Conservation (phyloP, 2,329 filamentous ascomycete genomes). For the Colletotrichum higginsianum region DNA sequence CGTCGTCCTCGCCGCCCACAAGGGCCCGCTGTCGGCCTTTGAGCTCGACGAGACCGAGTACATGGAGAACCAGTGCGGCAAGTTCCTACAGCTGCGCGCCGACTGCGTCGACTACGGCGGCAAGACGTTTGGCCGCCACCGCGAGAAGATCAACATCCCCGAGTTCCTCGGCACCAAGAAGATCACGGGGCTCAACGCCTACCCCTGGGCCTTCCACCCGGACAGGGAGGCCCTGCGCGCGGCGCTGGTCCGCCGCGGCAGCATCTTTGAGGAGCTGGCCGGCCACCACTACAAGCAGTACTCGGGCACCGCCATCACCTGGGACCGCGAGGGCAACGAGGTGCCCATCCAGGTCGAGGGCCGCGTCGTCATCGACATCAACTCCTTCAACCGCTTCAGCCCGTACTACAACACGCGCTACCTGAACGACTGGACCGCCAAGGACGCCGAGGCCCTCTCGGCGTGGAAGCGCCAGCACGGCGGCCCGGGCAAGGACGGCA, state of each 20-base stretch:
- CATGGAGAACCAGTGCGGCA: constrained; percentile 54
- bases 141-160: constrained; percentile 53
- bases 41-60: constrained; percentile 57
- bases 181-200: constrained; percentile 60
- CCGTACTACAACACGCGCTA: constrained; percentile 49
- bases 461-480: constrained; percentile 44
- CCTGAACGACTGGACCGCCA: constrained; percentile 51
- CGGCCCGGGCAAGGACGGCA: constrained; percentile 47
- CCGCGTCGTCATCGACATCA: constrained; percentile 57
- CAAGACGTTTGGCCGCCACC: constrained; percentile 59
- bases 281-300: constrained; percentile 66
- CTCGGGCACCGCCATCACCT: constrained; percentile 55
- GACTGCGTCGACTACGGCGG: constrained; percentile 65
- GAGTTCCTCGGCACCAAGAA: constrained; percentile 61
- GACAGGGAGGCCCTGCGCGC: constrained; percentile 53
- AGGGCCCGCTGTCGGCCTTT: constrained; percentile 57
- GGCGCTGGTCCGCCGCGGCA: constrained; percentile 57
- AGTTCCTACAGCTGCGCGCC: constrained; percentile 56
- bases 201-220: constrained; percentile 61
- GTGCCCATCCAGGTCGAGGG: constrained; percentile 48
- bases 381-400: constrained; percentile 55
- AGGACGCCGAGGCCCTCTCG: constrained; percentile 50
- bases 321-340: constrained; percentile 52
- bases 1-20: constrained; percentile 56
- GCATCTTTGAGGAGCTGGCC: constrained; percentile 60